Percentiles rank a stretch among this genome's conserved stretches.
These are phyloP conservation scores for Penicillium salamii DNA, from an alignment of 495 filamentous ascomycete species.

Conservation along the genomic window DNA sequence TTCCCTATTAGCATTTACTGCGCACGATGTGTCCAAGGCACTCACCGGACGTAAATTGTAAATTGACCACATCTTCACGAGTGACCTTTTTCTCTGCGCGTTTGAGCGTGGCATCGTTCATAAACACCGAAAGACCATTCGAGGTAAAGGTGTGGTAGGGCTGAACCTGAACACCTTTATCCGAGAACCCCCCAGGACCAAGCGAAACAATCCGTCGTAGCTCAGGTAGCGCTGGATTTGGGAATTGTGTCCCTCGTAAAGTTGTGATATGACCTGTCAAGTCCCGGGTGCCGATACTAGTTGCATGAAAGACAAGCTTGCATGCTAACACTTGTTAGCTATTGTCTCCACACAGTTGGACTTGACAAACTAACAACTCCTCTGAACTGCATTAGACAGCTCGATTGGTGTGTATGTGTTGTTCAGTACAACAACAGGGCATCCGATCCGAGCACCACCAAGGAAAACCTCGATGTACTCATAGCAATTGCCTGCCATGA, in stretches of 20 bases:
- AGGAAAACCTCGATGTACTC: conserved; percentile 27
- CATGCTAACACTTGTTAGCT: conserved; percentile 5
- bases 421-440: conserved; percentile 24
- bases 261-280: conserved; percentile 8
- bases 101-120: conserved; percentile 4
- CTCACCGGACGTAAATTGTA: conserved; percentile 87
- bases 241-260: not conserved
- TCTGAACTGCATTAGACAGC: conserved; percentile 14
- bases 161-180: conserved; percentile 9
- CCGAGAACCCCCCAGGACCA: not conserved
- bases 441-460: conserved; percentile 20
- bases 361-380: conserved; percentile 12
- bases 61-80: conserved; percentile 69
- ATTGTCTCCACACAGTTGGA: not conserved
- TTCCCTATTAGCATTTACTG: too few species aligned
- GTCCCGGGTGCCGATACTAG: conserved; percentile 8
- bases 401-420: conserved; percentile 25
- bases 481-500: conserved; percentile 26
- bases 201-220: conserved; percentile 14
- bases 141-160: conserved; percentile 14
- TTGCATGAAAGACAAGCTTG: conserved; percentile 17
- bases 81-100: conserved; percentile 31
- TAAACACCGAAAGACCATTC: not conserved
- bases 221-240: conserved; percentile 8
- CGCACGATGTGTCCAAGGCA: too few species aligned